Evolutionary conservation across 345 rosid species (phyloP), one percentile per base, ranked within the genome.

Genomic region (Raphanus raphanistrum): DNA sequence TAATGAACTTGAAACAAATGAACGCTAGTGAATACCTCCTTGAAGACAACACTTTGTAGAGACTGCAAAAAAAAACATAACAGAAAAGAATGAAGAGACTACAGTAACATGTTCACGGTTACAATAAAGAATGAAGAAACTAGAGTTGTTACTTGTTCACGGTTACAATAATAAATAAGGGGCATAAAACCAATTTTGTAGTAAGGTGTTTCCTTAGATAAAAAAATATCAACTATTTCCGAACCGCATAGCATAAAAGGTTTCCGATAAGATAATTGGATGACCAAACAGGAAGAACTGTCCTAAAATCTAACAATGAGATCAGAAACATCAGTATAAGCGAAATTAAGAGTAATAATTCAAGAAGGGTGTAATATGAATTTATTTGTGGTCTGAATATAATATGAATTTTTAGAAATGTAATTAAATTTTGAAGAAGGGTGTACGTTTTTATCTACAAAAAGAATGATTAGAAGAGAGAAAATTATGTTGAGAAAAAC

Each of bases 1-100:
- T 48, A 72, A 21, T 41, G 27, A 45, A 33, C 15, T 5, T 1
- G 26, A 27, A 11, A 60, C 6, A 66, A 41, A 50, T 61, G 45
- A 80, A 66, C 28, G 57, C 33, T 65, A 60, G 48, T 63, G 10
- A 13, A 36, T 84, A 94, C 98, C 98, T 88, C 96, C 86, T 92
- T 94, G 90, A 94, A 94, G 60, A 94, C 91, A 75, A 92, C 97
- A 72, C 98, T 94, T 82, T 94, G 98, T 74, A 94, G 81, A 82
- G 98, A 92, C 98, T 94, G 97, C 91, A 85, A 3, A 52, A 72
- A 72, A 73, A 73, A 83, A 48, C 66, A 71, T 9, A 32, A 32
- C 35, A 32, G 45, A 4, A 13, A 43, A 27, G 52, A 72, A 62
- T 26, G 16, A 17, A 77, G 71, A 77, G 54, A 21, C 26, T 35